Conservation (phyloP, 495 filamentous ascomycete species). For the Neurospora terricola region DNA sequence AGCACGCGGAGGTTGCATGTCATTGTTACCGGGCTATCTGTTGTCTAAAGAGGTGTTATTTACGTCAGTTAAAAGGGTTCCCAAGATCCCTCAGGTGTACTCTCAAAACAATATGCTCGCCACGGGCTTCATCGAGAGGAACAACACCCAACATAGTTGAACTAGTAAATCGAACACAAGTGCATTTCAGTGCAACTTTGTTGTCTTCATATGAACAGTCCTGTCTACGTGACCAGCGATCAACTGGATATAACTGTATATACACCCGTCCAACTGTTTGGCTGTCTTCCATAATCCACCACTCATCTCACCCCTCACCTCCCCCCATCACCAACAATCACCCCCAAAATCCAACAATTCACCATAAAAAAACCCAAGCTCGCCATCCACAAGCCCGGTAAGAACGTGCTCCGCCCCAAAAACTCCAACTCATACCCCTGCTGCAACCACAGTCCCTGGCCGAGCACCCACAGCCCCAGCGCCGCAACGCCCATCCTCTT, state of each 20-base stretch:
- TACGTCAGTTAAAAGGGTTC: not conserved
- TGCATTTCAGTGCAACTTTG: not conserved
- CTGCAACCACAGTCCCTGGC: conserved; percentile 74
- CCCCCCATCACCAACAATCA: conserved; percentile 60
- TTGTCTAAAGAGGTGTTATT: not conserved
- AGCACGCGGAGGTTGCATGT: not conserved
- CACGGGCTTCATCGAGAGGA: not conserved
- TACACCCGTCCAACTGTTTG: not conserved
- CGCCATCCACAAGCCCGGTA: conserved; percentile 70
- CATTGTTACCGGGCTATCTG: not conserved
- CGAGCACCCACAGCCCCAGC: conserved; percentile 58
- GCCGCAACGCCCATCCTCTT: conserved; percentile 54
- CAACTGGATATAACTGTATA: not conserved
- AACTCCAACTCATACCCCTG: conserved; percentile 87
- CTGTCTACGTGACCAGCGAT: not conserved
- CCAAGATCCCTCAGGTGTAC: not conserved
- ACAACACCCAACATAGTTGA: not conserved
- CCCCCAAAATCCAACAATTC: conserved; percentile 78
- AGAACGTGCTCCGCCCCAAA: conserved; percentile 71
- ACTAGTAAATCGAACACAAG: not conserved
- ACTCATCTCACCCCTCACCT: not conserved
- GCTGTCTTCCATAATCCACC: not conserved
- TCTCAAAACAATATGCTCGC: not conserved
- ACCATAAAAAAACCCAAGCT: conserved; percentile 71
- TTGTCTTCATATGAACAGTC: not conserved